A percentile compares a stretch with the other conserved stretches of the same genome.
Evolutionary conservation across 2,329 filamentous ascomycete genomes (phyloP).

Genomic region (Colletotrichum tofieldiae): DNA sequence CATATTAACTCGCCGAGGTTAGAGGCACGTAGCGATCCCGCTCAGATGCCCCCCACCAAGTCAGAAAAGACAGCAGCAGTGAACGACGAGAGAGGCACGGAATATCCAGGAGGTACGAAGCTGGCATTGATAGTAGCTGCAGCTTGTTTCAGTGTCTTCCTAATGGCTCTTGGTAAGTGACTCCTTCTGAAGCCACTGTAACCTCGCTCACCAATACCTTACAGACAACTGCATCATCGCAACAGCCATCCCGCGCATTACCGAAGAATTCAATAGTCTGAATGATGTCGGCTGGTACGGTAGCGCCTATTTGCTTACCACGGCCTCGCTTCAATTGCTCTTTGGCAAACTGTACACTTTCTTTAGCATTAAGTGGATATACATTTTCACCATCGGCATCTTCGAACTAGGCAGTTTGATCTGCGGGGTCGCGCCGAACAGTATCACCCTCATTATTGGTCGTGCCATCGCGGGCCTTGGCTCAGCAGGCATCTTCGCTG

Average conservation of each 20-base stretch:
- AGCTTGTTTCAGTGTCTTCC: conserved; percentile 57
- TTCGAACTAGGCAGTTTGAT: conserved; percentile 62
- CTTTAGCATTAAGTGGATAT: conserved; percentile 60
- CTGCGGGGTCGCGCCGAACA: conserved; percentile 54
- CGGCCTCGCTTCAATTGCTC: conserved; percentile 57
- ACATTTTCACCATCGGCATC: conserved; percentile 55
- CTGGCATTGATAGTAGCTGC: conserved; percentile 56
- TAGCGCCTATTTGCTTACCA: conserved; percentile 59
- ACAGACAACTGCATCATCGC: conserved; percentile 59
- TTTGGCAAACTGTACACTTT: conserved; percentile 63
- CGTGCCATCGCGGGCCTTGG: conserved; percentile 57
- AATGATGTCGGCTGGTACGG: conserved; percentile 68
- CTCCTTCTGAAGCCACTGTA: not conserved
- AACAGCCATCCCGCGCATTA: conserved; percentile 62
- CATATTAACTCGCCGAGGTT: not conserved
- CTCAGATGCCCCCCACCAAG: not conserved
- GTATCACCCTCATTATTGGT: conserved; percentile 54
- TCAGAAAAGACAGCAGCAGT: not conserved
- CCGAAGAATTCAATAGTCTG: conserved; percentile 59
- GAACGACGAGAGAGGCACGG: not conserved
- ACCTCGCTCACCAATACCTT: not conserved
- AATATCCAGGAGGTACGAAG: conserved; percentile 45
- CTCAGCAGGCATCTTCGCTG: conserved; percentile 63
- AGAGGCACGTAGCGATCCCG: not conserved
- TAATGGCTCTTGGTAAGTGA: conserved; percentile 57